These are phyloP conservation scores for Aspergillus persii DNA, from an alignment of 2,329 filamentous ascomycete genomes.

Conservation along the genomic window DNA sequence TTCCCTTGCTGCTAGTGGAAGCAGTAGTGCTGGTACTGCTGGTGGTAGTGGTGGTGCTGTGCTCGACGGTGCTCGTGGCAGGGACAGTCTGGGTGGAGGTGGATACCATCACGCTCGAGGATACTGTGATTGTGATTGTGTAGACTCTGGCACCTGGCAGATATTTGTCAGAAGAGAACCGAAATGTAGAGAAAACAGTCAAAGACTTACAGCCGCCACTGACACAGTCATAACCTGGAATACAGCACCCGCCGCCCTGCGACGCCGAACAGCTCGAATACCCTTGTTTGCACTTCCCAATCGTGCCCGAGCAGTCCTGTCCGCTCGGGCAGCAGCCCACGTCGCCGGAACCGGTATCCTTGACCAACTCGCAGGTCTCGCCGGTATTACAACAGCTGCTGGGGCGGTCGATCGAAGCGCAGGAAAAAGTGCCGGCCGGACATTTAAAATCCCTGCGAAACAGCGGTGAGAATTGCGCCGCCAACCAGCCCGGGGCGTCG, in stretches of 20 bases:
- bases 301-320: slow-evolving; percentile 49
- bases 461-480: slow-evolving; percentile 9
- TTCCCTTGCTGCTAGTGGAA: slow-evolving; percentile 27
- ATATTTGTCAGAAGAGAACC: background rate
- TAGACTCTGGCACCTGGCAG: slow-evolving; percentile 32
- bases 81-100: slow-evolving; percentile 31
- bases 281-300: slow-evolving; percentile 52
- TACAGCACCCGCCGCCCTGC: slow-evolving; percentile 60
- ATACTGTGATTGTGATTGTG: slow-evolving; percentile 36
- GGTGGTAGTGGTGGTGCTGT: slow-evolving; percentile 40
- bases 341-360: slow-evolving; percentile 53
- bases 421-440: slow-evolving; percentile 54
- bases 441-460: slow-evolving; percentile 53
- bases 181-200: slow-evolving; percentile 14
- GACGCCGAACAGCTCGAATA: slow-evolving; percentile 56
- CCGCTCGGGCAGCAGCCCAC: slow-evolving; percentile 62
- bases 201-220: slow-evolving; percentile 52
- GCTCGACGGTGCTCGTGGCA: slow-evolving; percentile 21
- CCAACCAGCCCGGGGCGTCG: background rate
- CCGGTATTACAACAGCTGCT: slow-evolving; percentile 58
- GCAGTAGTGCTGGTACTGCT: slow-evolving; percentile 32
- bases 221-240: slow-evolving; percentile 59
- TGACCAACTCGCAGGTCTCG: slow-evolving; percentile 54
- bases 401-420: slow-evolving; percentile 54
- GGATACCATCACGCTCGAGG: slow-evolving; percentile 30